Base-by-base conservation (phyloP, 495 filamentous ascomycete genomes). In the Cetradonia linearis region DNA sequence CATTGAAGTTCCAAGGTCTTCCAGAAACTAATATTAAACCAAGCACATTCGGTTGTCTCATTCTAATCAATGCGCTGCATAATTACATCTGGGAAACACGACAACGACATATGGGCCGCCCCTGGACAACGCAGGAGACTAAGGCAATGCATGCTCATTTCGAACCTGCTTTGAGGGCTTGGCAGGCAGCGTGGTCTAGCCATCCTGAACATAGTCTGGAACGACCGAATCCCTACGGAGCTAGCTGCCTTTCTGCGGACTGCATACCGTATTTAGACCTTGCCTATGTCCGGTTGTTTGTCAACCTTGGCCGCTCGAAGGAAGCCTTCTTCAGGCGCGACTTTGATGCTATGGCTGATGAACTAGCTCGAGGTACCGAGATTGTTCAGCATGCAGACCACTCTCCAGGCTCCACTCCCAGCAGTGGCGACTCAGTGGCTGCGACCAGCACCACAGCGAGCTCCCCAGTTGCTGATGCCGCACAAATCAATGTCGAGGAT, bases 51-150 rank as follows among this genome's bases (percentile, higher is more conserved):
- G 93, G 93, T 25, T 97, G 93, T 72, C 75, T 96, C 18, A 81
- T 96, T 13, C 76, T 98, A 56, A 97, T 98, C 69, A 94, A 95
- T 70, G 92, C 93, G 1, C 75, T 98, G 30, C 93, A 98, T 72
- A 95, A 96, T 63, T 96, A 96, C 71, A 96, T 97, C 48, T 97
- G 93, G 93, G 92, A 97, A 73, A 96, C 91, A 2, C 82, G 93
- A 42, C 91, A 95, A 70, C 77, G 90, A 38, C 92, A 96, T 66
- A 85, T 91, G 67, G 91, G 87, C 60, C 84, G 90, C 62, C 81
- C 88, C 62, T 96, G 92, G 92, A 95, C 91, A 18, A 81, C 86
- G 31, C 83, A 88, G 62, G 93, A 97, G 70, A 94, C 89, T 0
- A 90, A 97, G 63, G 87, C 89, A 53, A 95, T 98, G 92, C 91